Percentiles rank a stretch among this genome's conserved stretches.
phyloP scores from a whole-genome alignment of 2,329 filamentous ascomycete genomes.

The Bipolaris zeicola region DNA sequence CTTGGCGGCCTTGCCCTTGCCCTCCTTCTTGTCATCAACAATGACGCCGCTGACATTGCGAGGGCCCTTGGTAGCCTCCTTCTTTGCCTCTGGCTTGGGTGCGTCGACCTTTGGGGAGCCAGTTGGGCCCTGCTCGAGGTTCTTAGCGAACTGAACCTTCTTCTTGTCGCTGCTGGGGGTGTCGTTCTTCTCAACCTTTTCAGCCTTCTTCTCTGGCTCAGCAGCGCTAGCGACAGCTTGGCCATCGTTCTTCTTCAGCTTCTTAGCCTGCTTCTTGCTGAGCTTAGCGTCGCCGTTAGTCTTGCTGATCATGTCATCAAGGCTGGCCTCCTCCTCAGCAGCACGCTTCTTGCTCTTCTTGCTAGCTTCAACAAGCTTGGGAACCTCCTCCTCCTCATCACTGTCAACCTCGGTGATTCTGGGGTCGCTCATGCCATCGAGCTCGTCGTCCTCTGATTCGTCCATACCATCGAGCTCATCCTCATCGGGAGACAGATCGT shows the following conservation, averaged over 20 bases:
- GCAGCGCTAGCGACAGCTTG: conserved; percentile 69
- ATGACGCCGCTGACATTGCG: conserved; percentile 88
- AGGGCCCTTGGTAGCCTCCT: conserved; percentile 60
- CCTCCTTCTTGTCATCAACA: conserved; percentile 93
- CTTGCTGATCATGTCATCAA: conserved; percentile 87
- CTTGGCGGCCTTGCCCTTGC: conserved; percentile 84
- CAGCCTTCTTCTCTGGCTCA: conserved; percentile 59
- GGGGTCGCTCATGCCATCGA: conserved; percentile 71
- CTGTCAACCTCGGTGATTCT: conserved; percentile 83
- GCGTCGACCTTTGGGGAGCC: conserved; percentile 55
- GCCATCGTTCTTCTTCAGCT: conserved; percentile 98
- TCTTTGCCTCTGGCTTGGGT: conserved; percentile 54
- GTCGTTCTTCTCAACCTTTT: conserved; percentile 55
- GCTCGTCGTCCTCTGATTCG: conserved; percentile 55
- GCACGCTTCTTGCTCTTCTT: conserved; percentile 86
- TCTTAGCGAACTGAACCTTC: conserved; percentile 99
- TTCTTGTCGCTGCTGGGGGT: conserved; percentile 65
- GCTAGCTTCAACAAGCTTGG: conserved; percentile 56
- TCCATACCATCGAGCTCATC: conserved; percentile 69
- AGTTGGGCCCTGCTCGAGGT: conserved; percentile 95
- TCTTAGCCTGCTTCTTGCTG: conserved; percentile 97
- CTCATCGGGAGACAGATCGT: conserved; percentile 80
- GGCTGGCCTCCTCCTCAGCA: conserved; percentile 65
- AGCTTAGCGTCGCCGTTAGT: conserved; percentile 72
- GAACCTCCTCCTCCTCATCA: conserved; percentile 74